These are phyloP conservation scores for Sphaerostilbella broomeana DNA, from an alignment of 2,329 filamentous ascomycete species.

Conservation along the genomic window DNA sequence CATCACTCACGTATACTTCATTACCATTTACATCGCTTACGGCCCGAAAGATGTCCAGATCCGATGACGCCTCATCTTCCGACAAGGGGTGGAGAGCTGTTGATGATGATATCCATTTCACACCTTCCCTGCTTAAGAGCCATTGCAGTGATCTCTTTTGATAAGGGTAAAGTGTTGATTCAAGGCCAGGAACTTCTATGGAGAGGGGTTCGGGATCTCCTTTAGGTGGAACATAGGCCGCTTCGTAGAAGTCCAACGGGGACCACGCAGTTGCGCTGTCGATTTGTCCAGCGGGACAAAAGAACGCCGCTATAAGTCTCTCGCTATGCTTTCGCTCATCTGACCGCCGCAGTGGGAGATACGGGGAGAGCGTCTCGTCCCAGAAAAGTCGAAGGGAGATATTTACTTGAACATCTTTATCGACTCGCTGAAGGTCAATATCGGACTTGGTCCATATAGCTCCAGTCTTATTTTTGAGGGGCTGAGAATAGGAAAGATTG, in stretches of 20 bases:
- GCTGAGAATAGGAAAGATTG: conserved; percentile 8
- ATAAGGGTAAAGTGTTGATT: conserved; percentile 59
- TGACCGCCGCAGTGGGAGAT: conserved; percentile 23
- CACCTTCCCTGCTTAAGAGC: conserved; percentile 61
- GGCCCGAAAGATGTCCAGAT: conserved; percentile 25
- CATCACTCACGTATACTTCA: conserved; percentile 51
- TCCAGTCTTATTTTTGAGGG: conserved; percentile 21
- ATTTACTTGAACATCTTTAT: conserved; percentile 22
- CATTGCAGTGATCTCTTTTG: conserved; percentile 65
- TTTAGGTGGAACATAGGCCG: conserved; percentile 54
- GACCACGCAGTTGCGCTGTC: conserved; percentile 27
- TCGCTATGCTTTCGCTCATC: conserved; percentile 28
- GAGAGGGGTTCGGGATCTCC: conserved; percentile 31
- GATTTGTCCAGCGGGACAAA: conserved; percentile 16
- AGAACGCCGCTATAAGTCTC: conserved; percentile 31
- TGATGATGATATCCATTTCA: conserved; percentile 35
- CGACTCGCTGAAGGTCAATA: conserved; percentile 24
- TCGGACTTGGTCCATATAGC: conserved; percentile 30
- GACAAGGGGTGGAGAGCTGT: conserved; percentile 17
- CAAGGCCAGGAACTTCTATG: conserved; percentile 38
- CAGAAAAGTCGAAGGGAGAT: conserved; percentile 35
- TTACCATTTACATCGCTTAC: conserved; percentile 28
- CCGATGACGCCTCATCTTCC: conserved; percentile 6
- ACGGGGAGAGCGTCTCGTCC: conserved; percentile 33
- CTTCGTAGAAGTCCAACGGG: conserved; percentile 60